A percentile compares a stretch with the other conserved stretches of the same genome.
These are phyloP conservation scores for Kwoniella newhampshirensis DNA, from an alignment of 768 basidiomycete genomes.

Conservation along the genomic window DNA sequence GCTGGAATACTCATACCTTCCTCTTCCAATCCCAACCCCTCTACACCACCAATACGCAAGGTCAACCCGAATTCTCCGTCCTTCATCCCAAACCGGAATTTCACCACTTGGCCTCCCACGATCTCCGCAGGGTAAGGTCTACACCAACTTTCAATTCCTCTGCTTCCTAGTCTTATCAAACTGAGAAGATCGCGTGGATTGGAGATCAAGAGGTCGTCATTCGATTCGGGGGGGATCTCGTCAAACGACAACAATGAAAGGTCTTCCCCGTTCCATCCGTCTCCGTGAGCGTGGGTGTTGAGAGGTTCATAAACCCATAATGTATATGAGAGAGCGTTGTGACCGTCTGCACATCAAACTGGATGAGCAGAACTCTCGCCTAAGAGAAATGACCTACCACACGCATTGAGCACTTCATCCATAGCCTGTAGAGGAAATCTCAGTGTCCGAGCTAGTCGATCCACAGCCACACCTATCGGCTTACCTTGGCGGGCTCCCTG, in stretches of 20 bases:
- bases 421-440: conserved; percentile 23
- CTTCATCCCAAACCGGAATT: conserved; percentile 73
- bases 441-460: not conserved
- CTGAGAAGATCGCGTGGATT: conserved; percentile 29
- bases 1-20: conserved; percentile 54
- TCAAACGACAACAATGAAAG: conserved; percentile 48
- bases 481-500: conserved; percentile 39
- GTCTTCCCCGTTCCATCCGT: conserved; percentile 65
- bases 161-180: conserved; percentile 60
- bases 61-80: conserved; percentile 69
- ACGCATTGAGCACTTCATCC: conserved; percentile 34
- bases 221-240: conserved; percentile 22
- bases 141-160: conserved; percentile 80
- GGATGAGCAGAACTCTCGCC: conserved; percentile 64
- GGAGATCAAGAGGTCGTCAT: conserved; percentile 29
- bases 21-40: not conserved
- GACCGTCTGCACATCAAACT: conserved; percentile 69
- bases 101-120: conserved; percentile 63
- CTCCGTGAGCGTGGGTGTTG: conserved; percentile 77
- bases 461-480: not conserved
- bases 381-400: conserved; percentile 69
- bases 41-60: conserved; percentile 56
- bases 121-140: conserved; percentile 78
- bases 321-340: conserved; percentile 73
- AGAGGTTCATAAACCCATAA: conserved; percentile 80